Conservation (phyloP, 441 rosid genomes). For the Euphorbia celastroides region DNA sequence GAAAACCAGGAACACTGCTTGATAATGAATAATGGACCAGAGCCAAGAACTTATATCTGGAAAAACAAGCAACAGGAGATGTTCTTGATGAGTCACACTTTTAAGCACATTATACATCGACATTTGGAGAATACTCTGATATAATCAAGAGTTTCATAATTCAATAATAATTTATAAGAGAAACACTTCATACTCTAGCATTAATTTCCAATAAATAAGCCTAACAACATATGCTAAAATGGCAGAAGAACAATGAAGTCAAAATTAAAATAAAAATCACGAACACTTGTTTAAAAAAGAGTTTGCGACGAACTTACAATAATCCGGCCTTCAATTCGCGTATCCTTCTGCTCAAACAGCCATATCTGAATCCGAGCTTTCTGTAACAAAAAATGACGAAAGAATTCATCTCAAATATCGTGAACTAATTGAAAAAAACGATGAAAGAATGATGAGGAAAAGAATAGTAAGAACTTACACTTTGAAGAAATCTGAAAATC, state of each 20-base stretch:
- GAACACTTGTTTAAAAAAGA: too few relatives aligned
- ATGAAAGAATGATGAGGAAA: not conserved
- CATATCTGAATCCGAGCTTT: constrained; percentile 95
- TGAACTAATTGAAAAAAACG: not conserved
- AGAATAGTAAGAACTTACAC: constrained; percentile 42
- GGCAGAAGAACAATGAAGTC: not conserved
- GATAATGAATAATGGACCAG: not conserved
- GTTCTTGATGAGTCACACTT: not conserved
- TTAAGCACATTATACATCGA: not conserved
- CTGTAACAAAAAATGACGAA: constrained; percentile 24
- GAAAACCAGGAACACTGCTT: too few relatives aligned
- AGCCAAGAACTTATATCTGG: not conserved
- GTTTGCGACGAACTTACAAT: constrained; percentile 44
- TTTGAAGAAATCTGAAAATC: constrained; percentile 90
- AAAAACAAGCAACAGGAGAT: not conserved
- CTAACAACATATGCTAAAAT: not conserved
- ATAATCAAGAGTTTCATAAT: not conserved
- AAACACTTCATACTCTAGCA: too few relatives aligned
- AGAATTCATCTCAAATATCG: too few relatives aligned
- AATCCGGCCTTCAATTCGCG: constrained; percentile 87
- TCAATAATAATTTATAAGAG: not conserved
- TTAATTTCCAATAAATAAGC: not conserved
- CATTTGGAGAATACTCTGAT: not conserved
- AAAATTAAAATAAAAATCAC: too few relatives aligned
- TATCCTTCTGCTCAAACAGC: constrained; percentile 91